Evolutionary conservation across 2,329 filamentous ascomycete genomes (phyloP).

Genomic region (Scedosporium boydii): DNA sequence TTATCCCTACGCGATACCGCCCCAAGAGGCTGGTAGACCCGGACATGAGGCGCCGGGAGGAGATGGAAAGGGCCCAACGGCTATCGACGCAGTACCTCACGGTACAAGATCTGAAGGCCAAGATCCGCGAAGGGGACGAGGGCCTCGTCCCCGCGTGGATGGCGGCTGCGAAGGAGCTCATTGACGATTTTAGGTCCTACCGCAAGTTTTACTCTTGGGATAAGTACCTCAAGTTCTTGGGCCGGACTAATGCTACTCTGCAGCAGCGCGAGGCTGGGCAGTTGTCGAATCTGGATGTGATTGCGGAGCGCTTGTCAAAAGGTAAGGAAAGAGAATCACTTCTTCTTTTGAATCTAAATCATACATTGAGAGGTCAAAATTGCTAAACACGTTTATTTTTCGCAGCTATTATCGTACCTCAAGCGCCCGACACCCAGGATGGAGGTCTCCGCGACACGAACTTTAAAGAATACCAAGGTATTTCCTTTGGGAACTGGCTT

Average conservation of each 20-base stretch:
- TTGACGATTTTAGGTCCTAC: conserved; percentile 54
- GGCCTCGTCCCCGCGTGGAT: conserved; percentile 45
- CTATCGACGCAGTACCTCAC: conserved; percentile 31
- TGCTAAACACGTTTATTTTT: neutral
- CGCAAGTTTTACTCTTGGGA: conserved; percentile 60
- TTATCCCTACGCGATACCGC: conserved; percentile 31
- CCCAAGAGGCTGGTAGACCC: conserved; percentile 35
- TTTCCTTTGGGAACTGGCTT: conserved; percentile 77
- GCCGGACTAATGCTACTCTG: conserved; percentile 19
- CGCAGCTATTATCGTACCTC: conserved; percentile 9
- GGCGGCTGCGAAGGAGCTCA: conserved; percentile 46
- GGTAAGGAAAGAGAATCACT: conserved; percentile 23
- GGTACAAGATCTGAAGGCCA: conserved; percentile 31
- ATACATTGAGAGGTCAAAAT: neutral
- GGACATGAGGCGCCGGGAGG: conserved; percentile 33
- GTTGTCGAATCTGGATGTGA: conserved; percentile 35
- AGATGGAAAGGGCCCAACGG: conserved; percentile 29
- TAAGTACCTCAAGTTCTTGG: conserved; percentile 50
- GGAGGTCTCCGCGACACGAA: conserved; percentile 12
- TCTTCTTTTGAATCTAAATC: neutral
- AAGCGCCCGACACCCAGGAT: conserved; percentile 14
- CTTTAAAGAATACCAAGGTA: conserved; percentile 55
- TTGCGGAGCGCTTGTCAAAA: conserved; percentile 46
- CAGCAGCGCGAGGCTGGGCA: conserved; percentile 11
- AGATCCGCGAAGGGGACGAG: conserved; percentile 29